A percentile compares a stretch with the other conserved stretches of the same genome.
phyloP scores from a whole-genome alignment of 1,284 basidiomycete species.

The Ceratobasidium sp. region DNA sequence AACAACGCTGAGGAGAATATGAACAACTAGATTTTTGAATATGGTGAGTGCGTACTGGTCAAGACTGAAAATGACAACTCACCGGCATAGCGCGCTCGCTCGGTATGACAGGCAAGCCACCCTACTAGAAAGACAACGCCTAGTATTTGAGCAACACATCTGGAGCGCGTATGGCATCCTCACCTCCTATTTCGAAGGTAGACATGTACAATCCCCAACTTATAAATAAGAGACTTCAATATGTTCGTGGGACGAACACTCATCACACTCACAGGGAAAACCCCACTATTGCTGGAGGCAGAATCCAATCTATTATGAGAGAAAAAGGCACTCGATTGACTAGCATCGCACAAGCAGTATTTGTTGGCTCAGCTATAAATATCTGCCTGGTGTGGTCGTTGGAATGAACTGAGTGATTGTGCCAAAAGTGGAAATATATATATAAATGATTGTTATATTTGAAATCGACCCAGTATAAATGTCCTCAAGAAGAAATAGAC shows the following conservation, averaged over 20 bases:
- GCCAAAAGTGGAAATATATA: not conserved
- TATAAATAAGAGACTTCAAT: not conserved
- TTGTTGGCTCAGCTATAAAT: no score
- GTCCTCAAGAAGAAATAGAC: not conserved
- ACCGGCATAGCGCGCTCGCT: conserved; percentile 54
- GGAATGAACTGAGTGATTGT: not conserved
- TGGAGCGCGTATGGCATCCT: conserved; percentile 38
- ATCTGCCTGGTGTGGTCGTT: not conserved
- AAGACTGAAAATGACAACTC: conserved; percentile 37
- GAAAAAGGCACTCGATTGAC: not conserved
- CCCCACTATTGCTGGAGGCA: not conserved
- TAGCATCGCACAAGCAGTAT: not conserved
- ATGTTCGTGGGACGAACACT: not conserved
- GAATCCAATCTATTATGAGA: conserved; percentile 10
- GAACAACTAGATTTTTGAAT: conserved; percentile 50
- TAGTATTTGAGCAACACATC: conserved; percentile 3
- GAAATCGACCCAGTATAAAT: not conserved
- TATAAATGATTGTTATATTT: not conserved
- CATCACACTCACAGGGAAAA: conserved; percentile 5
- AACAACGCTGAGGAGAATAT: conserved; percentile 52
- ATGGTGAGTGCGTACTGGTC: not conserved
- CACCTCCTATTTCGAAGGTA: conserved; percentile 57
- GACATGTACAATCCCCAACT: conserved; percentile 52
- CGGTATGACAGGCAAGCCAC: conserved; percentile 56
- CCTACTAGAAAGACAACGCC: conserved; percentile 51